These are phyloP conservation scores for Lodderomyces oxycetoniae DNA, from an alignment of 1,139 yeast genomes.

Conservation along the genomic window DNA sequence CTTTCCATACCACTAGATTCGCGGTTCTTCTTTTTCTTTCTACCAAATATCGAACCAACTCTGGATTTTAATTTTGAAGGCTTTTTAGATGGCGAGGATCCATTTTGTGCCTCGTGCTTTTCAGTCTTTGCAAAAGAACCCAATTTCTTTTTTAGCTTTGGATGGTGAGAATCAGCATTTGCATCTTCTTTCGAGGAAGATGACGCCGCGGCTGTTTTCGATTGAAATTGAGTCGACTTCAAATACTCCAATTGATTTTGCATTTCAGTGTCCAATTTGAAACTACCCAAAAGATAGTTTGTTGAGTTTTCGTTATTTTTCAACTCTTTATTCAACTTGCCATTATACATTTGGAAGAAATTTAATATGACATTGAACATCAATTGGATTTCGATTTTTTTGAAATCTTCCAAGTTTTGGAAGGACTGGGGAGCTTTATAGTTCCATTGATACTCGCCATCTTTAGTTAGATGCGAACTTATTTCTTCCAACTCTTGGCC, in stretches of 20 bases:
- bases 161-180: neutral
- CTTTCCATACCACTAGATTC: slow-evolving; percentile 17
- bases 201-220: slow-evolving; percentile 1
- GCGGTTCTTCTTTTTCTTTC: slow-evolving; percentile 44
- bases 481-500: slow-evolving; percentile 40
- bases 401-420: slow-evolving; percentile 72
- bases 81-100: slow-evolving; percentile 17
- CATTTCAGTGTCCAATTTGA: slow-evolving; percentile 38
- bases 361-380: slow-evolving; percentile 66
- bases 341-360: slow-evolving; percentile 60
- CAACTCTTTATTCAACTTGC: slow-evolving; percentile 41
- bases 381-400: slow-evolving; percentile 59
- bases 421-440: slow-evolving; percentile 73
- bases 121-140: slow-evolving; percentile 9
- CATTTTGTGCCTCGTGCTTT: slow-evolving; percentile 2
- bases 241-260: slow-evolving; percentile 33
- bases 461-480: slow-evolving; percentile 21
- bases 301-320: slow-evolving; percentile 61
- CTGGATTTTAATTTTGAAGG: slow-evolving; percentile 57
- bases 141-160: slow-evolving; percentile 7
- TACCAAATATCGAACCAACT: slow-evolving; percentile 81
- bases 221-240: slow-evolving; percentile 24
- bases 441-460: slow-evolving; percentile 58
- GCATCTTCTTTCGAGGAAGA: neutral
- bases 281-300: slow-evolving; percentile 53